Evolutionary conservation across 2,329 filamentous ascomycete genomes (phyloP).

Genomic region (Botrytis tulipae): DNA sequence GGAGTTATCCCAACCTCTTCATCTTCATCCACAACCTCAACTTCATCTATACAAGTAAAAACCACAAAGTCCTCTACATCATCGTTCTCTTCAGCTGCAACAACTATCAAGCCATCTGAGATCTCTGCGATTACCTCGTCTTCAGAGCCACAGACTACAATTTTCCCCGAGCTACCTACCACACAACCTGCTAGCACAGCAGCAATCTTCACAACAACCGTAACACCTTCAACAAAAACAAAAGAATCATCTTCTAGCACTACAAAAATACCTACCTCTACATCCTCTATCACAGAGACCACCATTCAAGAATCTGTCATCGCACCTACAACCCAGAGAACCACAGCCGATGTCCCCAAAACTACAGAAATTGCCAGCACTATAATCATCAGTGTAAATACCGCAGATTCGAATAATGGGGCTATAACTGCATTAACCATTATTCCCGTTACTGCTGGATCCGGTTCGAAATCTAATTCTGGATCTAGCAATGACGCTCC

Average conservation of each 20-base stretch:
- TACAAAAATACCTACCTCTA: background rate
- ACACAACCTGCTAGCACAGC: constrained; percentile 1
- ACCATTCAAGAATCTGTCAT: background rate
- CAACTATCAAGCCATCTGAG: background rate
- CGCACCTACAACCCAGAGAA: background rate
- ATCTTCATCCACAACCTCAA: background rate
- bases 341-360: background rate
- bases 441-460: background rate
- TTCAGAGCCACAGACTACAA: background rate
- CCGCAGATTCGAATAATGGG: background rate
- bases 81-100: background rate
- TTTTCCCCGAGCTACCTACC: background rate
- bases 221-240: background rate
- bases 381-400: background rate
- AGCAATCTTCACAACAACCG: background rate
- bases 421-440: background rate
- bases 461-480: background rate
- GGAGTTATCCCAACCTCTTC: background rate
- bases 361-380: background rate
- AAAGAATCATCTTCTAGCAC: background rate
- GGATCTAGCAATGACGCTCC: background rate
- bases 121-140: background rate
- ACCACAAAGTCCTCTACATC: background rate
- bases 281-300: background rate
- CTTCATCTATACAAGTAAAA: background rate